Conservation (phyloP, 2,329 filamentous ascomycete genomes). For the Piedraia hortae region DNA sequence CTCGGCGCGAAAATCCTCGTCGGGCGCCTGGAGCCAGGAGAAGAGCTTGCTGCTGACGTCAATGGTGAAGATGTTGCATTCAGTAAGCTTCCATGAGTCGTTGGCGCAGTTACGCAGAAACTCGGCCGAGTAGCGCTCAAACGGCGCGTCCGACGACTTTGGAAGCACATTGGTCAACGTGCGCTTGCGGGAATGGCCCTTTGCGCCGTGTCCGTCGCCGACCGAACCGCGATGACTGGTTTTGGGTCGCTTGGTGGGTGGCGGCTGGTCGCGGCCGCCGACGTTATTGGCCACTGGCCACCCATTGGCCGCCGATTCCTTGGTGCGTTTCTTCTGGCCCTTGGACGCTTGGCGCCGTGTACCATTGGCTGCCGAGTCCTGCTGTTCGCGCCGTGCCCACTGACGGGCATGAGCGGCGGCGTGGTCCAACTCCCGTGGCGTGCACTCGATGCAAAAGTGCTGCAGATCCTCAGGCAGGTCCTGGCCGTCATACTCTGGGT, state of each 20-base stretch:
- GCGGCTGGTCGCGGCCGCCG: slow-evolving; percentile 24
- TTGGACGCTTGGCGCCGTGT: slow-evolving; percentile 49
- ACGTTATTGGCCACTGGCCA: slow-evolving; percentile 25
- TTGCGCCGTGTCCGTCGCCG: slow-evolving; percentile 40
- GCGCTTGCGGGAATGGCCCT: slow-evolving; percentile 31
- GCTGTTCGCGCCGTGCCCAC: slow-evolving; percentile 7
- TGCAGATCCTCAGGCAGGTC: slow-evolving; percentile 29
- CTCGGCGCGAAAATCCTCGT: slow-evolving; percentile 16
- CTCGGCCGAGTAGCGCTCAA: slow-evolving; percentile 19
- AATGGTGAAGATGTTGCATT: slow-evolving; percentile 54
- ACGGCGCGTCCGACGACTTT: slow-evolving; percentile 29
- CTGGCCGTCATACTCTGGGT: slow-evolving; percentile 38
- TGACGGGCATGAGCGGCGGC: slow-evolving; percentile 35
- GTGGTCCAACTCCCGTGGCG: slow-evolving; percentile 45
- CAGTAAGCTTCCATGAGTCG: slow-evolving; percentile 24
- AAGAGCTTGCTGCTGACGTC: slow-evolving; percentile 47
- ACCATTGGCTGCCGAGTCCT: slow-evolving; percentile 27
- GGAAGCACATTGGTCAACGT: slow-evolving; percentile 35
- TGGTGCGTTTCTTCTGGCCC: slow-evolving; percentile 66
- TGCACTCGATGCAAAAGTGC: slow-evolving; percentile 76
- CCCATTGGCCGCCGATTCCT: slow-evolving; percentile 39
- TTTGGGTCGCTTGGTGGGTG: slow-evolving; percentile 53
- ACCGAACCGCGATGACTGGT: slow-evolving; percentile 53
- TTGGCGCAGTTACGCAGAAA: slow-evolving; percentile 37
- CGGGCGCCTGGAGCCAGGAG: slow-evolving; percentile 49